Evolutionary conservation across 345 rosid species (phyloP).

Genomic region (Balakata baccata): DNA sequence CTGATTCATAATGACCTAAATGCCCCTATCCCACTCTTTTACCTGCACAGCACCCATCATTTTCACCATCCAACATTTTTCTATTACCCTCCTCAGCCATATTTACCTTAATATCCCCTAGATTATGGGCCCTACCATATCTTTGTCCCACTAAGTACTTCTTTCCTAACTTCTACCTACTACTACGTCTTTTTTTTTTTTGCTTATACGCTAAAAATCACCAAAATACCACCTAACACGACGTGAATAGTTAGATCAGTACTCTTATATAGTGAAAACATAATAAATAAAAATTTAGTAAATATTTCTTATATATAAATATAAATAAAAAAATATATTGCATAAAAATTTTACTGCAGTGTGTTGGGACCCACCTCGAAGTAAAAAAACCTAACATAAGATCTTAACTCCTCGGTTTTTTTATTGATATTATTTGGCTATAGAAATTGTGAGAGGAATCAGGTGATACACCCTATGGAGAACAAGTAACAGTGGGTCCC

Average conservation of each 20-base stretch:
- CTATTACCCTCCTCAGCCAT: not conserved
- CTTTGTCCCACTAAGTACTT: constrained; percentile 36
- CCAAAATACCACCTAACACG: not conserved
- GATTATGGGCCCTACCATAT: constrained; percentile 36
- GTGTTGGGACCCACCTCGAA: constrained; percentile 15
- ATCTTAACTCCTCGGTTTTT: constrained; percentile 24
- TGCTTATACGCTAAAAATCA: constrained; percentile 21
- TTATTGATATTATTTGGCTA: no score
- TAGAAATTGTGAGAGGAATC: not conserved
- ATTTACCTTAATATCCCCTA: constrained; percentile 16
- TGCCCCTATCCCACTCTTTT: constrained; percentile 12
- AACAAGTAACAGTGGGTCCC: constrained; percentile 1
- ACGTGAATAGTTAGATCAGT: constrained; percentile 3
- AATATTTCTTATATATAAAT: no score
- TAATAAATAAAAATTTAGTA: no score
- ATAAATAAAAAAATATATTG: no score
- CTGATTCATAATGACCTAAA: constrained; percentile 13
- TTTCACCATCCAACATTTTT: not conserved
- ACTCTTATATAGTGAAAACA: no score
- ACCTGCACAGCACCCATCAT: no score
- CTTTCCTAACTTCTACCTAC: not conserved
- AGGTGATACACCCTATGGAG: not conserved
- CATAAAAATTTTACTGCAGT: not conserved
- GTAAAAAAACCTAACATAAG: constrained; percentile 4
- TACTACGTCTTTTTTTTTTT: constrained; percentile 13